A percentile compares a stretch with the other conserved stretches of the same genome.
Evolutionary conservation across 495 filamentous ascomycete genomes (phyloP).

Genomic region (Aspergillus leporis): DNA sequence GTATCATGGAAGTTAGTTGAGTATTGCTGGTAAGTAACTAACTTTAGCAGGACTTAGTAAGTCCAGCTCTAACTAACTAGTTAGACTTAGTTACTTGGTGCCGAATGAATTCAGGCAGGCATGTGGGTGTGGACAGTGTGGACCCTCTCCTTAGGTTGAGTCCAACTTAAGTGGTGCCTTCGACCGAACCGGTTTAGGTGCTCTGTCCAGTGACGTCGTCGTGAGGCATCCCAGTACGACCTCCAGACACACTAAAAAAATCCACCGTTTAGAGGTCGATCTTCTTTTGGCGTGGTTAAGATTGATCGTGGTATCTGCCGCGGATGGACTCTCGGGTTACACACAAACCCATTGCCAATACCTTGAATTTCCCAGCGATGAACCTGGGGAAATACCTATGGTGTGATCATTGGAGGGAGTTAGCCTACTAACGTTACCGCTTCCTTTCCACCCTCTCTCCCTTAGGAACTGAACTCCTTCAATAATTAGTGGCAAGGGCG

Average conservation of each 20-base stretch:
- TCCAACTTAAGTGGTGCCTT: not conserved
- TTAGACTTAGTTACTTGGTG: not conserved
- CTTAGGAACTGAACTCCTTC: too few relatives aligned
- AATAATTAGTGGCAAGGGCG: conserved; percentile 5
- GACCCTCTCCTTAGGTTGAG: not conserved
- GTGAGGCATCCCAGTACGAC: conserved; percentile 27
- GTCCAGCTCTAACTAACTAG: not conserved
- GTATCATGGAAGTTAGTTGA: not conserved
- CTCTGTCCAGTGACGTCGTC: conserved; percentile 26
- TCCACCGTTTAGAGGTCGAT: conserved; percentile 3
- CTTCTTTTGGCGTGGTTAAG: not conserved
- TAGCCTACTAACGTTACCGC: too few relatives aligned
- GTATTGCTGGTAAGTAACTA: not conserved
- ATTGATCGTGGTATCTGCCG: too few relatives aligned
- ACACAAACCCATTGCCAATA: too few relatives aligned
- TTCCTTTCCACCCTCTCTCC: too few relatives aligned
- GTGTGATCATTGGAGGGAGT: too few relatives aligned
- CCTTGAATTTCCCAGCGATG: too few relatives aligned
- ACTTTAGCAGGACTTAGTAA: not conserved
- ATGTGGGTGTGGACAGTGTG: not conserved
- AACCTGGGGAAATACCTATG: too few relatives aligned
- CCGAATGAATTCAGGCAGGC: not conserved
- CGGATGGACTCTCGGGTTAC: too few relatives aligned
- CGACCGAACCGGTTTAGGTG: conserved; percentile 18
- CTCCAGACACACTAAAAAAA: not conserved